Evolutionary conservation across 305 asterid species (phyloP).

Genomic region (Fraxinus sp.): DNA sequence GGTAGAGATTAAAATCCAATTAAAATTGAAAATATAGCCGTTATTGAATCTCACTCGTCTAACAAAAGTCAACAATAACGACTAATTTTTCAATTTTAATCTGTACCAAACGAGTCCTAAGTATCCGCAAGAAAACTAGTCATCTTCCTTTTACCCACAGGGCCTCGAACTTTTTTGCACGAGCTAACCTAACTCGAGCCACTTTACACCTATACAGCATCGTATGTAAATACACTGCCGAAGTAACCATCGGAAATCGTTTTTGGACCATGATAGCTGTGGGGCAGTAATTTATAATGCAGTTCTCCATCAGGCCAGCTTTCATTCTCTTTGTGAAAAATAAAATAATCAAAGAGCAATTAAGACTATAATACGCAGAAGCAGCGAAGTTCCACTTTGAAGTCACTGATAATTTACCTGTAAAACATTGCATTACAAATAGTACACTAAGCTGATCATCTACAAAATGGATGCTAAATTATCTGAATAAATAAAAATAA

Average conservation of each 20-base stretch:
- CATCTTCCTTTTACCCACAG: no score
- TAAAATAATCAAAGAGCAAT: neutral
- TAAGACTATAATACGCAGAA: neutral
- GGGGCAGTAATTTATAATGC: neutral
- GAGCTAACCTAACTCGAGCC: no score
- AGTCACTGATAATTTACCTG: neutral
- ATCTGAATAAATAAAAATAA: neutral
- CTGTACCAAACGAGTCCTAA: no score
- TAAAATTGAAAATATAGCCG: no score
- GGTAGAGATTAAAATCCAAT: no score
- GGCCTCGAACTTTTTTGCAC: no score
- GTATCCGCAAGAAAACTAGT: no score
- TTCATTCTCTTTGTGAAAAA: neutral
- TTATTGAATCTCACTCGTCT: no score
- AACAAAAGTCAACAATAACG: no score
- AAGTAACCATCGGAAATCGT: neutral
- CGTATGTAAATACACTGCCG: no score
- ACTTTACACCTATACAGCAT: no score
- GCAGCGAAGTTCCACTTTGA: neutral
- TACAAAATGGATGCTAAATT: conserved; percentile 3
- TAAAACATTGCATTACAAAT: neutral
- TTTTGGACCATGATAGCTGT: neutral
- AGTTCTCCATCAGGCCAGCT: neutral
- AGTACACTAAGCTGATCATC: neutral
- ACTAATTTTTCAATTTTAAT: no score